Conservation (phyloP, 2,329 filamentous ascomycete species). For the Aspergillus ustus region DNA sequence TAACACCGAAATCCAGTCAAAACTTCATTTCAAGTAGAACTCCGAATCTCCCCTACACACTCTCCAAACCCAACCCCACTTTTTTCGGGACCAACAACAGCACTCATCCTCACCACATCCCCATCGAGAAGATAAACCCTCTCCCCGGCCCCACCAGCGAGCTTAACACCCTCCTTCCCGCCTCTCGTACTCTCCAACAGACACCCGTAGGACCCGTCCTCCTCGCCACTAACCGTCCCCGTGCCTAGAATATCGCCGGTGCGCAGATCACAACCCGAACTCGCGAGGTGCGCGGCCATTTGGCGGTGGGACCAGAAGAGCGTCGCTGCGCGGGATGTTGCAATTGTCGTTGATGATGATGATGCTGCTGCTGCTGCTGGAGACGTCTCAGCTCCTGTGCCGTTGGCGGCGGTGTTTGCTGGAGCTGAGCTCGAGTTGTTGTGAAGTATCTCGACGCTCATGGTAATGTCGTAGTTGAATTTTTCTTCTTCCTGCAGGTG, state of each 20-base stretch:
- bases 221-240: constrained; percentile 35
- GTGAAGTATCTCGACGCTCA: constrained; percentile 27
- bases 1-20: too few relatives aligned
- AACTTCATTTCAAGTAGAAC: background rate
- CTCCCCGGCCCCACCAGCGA: constrained; percentile 22
- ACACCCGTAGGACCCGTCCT: constrained; percentile 30
- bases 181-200: constrained; percentile 35
- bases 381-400: too few relatives aligned
- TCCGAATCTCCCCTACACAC: constrained; percentile 27
- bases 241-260: constrained; percentile 40
- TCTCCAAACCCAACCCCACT: constrained; percentile 38
- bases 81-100: constrained; percentile 25
- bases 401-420: too few relatives aligned
- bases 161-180: constrained; percentile 26
- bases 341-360: constrained; percentile 9
- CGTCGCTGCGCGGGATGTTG: constrained; percentile 23
- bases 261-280: constrained; percentile 32
- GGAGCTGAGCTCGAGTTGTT: background rate
- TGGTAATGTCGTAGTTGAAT: constrained; percentile 29
- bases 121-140: constrained; percentile 32
- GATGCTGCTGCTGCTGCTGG: background rate
- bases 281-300: constrained; percentile 37
- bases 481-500: constrained; percentile 26
- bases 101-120: constrained; percentile 35
- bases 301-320: constrained; percentile 37